Evolutionary conservation across 2,329 filamentous ascomycete genomes (phyloP).

Genomic region (Orbilia quercus): DNA sequence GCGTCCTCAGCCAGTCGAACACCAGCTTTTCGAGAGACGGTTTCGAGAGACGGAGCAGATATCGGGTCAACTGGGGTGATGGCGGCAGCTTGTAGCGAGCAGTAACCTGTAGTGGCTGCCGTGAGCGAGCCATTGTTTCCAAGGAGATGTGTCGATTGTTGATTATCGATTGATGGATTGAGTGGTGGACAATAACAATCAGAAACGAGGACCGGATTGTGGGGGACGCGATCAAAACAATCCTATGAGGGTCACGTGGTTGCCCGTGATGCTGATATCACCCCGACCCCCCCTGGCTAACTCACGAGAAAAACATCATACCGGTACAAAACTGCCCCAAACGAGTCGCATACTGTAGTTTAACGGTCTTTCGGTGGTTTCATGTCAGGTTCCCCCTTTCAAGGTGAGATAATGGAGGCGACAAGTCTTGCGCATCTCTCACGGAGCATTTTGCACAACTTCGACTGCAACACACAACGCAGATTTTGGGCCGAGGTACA

Average conservation of each 20-base stretch:
- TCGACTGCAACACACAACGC: constrained; percentile 23
- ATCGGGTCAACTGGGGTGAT: constrained; percentile 44
- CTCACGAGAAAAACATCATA: too few species aligned
- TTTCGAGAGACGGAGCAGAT: constrained; percentile 47
- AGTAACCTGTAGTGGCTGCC: constrained; percentile 29
- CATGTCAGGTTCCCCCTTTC: not conserved
- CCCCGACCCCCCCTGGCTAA: not conserved
- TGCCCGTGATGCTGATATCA: not conserved
- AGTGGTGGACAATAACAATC: not conserved
- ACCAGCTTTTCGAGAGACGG: constrained; percentile 52
- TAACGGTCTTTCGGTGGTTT: not conserved
- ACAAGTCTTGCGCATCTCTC: not conserved
- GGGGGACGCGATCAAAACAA: constrained; percentile 29
- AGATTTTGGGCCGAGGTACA: constrained; percentile 51
- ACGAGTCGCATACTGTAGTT: not conserved
- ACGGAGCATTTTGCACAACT: not conserved
- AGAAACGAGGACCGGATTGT: not conserved
- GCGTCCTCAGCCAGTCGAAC: constrained; percentile 50
- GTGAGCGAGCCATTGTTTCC: constrained; percentile 34
- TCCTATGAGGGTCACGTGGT: constrained; percentile 11
- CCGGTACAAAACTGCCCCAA: not conserved
- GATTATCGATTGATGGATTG: not conserved
- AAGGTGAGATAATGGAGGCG: not conserved
- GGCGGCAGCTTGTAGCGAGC: constrained; percentile 41
- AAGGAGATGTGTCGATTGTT: not conserved